A percentile compares a stretch with the other conserved stretches of the same genome.
Conservation (phyloP, 208 protist genomes). For the Wallacemonas sp. region DNA sequence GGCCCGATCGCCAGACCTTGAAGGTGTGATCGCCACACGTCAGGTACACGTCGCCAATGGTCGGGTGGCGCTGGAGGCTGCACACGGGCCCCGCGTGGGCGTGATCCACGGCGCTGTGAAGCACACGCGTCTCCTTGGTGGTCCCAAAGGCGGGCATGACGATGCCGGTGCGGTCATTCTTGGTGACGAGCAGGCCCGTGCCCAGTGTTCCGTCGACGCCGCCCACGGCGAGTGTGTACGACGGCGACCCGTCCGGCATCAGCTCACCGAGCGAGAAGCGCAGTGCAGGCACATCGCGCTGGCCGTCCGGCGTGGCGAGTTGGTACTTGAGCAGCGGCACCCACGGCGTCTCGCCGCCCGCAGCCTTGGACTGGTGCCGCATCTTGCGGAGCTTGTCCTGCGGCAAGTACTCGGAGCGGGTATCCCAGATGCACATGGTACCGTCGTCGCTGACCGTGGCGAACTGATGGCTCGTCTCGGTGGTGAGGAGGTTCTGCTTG, state of each 20-base stretch:
- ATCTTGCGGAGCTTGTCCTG: constrained; percentile 91
- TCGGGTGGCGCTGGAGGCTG: constrained; percentile 82
- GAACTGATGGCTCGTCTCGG: constrained; percentile 80
- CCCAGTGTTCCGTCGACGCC: constrained; percentile 79
- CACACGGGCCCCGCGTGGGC: constrained; percentile 81
- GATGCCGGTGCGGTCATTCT: constrained; percentile 48
- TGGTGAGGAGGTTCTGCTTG: constrained; percentile 62
- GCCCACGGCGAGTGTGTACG: constrained; percentile 64
- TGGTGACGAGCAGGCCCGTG: constrained; percentile 60
- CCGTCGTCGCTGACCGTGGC: constrained; percentile 88
- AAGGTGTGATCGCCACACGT: constrained; percentile 87
- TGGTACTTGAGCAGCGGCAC: constrained; percentile 82
- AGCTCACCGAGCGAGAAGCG: constrained; percentile 73
- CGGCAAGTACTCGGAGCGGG: constrained; percentile 79
- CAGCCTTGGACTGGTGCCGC: constrained; percentile 73
- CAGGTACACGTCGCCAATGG: constrained; percentile 86
- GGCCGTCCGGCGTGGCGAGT: constrained; percentile 67
- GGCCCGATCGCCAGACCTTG: constrained; percentile 88
- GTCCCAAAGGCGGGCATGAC: constrained; percentile 51
- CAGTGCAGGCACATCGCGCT: constrained; percentile 25
- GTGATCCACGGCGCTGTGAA: constrained; percentile 41
- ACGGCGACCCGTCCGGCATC: constrained; percentile 43
- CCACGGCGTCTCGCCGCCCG: constrained; percentile 72
- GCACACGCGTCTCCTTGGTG: constrained; percentile 67
- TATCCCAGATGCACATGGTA: constrained; percentile 88